Conservation (phyloP, 228 moss, liverwort and hornwort species). For the Sphagnum magellanicum region DNA sequence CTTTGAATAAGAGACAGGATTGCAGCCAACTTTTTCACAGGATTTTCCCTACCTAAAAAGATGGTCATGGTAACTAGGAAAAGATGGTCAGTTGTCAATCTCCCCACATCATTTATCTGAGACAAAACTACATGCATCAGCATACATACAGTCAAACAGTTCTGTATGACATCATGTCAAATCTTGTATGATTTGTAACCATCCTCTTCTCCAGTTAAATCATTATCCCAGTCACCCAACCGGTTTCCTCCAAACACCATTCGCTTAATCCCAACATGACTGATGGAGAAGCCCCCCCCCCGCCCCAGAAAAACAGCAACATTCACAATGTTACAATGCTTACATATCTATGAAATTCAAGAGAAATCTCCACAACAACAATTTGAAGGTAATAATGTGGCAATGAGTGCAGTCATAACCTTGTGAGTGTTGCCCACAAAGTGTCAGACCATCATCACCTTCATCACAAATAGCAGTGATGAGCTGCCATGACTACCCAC, state of each 20-base stretch:
- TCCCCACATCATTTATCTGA: too few species aligned
- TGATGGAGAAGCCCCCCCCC: conserved; percentile 15
- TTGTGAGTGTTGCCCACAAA: too few species aligned
- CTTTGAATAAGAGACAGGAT: too few species aligned
- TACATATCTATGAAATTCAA: background rate
- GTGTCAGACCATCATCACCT: background rate
- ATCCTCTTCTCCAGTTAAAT: conserved; percentile 48
- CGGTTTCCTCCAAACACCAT: conserved; percentile 75
- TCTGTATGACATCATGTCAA: conserved; percentile 10
- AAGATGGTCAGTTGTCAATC: too few species aligned
- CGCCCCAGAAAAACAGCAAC: conserved; percentile 3
- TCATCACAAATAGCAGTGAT: background rate
- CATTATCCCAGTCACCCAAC: conserved; percentile 87
- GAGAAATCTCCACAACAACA: background rate
- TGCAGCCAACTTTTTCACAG: too few species aligned
- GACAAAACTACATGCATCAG: too few species aligned
- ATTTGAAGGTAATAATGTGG: background rate
- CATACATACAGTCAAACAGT: too few species aligned
- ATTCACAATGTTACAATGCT: background rate
- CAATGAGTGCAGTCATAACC: too few species aligned
- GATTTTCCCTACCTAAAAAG: too few species aligned
- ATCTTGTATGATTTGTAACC: conserved; percentile 72
- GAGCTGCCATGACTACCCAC: too few species aligned
- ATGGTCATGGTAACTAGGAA: too few species aligned
- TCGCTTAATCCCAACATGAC: conserved; percentile 95